phyloP scores from a whole-genome alignment of 73 alveolate genomes.

The Paraurostyla sp. region DNA sequence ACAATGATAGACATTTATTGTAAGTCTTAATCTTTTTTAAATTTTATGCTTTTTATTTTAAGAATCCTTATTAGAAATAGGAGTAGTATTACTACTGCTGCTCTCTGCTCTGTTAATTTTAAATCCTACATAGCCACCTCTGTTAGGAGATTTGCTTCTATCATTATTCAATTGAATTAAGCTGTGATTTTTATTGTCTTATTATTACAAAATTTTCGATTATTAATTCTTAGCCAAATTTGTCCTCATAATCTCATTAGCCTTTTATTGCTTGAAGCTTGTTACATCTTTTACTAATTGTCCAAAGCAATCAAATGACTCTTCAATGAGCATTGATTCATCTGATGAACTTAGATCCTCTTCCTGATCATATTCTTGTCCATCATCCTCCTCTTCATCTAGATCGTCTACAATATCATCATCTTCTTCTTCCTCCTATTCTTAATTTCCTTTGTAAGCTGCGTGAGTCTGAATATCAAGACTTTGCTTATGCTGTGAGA shows the following conservation, averaged over 20 bases:
- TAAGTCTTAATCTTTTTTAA: neutral
- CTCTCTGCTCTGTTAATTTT: neutral
- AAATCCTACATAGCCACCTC: too few species aligned
- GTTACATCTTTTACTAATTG: neutral
- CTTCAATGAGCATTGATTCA: neutral
- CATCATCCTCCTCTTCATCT: conserved; percentile 34
- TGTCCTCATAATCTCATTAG: neutral
- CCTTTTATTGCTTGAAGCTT: neutral
- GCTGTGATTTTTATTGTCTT: too few species aligned
- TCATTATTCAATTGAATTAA: too few species aligned
- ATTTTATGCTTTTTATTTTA: neutral
- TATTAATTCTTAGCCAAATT: neutral
- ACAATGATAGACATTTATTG: conserved; percentile 7
- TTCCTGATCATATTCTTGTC: neutral
- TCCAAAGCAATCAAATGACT: neutral
- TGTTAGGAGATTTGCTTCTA: too few species aligned
- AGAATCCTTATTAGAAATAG: neutral
- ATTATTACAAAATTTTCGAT: too few species aligned
- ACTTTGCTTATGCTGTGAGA: too few species aligned
- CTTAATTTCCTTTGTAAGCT: neutral
- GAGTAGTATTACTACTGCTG: neutral
- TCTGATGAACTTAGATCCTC: neutral
- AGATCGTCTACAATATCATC: too few species aligned
- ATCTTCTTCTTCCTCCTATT: too few species aligned
- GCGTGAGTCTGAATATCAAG: too few species aligned